A percentile compares a stretch with the other conserved stretches of the same genome.
phyloP scores from a whole-genome alignment of 108 stramenopile species.

The Thalassiosira profunda region DNA sequence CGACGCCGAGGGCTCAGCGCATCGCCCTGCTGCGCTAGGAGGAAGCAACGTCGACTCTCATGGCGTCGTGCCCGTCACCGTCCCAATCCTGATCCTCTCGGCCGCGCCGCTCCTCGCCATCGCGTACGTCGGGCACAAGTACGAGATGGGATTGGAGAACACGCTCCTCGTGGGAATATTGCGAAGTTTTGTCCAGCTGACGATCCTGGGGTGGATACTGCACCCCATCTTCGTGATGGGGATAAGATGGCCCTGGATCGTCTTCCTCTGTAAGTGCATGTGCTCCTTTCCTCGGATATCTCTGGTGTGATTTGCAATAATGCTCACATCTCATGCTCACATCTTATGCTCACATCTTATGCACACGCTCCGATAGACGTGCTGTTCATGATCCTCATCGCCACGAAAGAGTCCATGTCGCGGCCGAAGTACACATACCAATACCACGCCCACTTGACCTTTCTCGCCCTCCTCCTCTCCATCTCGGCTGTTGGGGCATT shows the following conservation, averaged over 20 bases:
- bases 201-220: conserved; percentile 73
- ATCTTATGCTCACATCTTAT: background rate
- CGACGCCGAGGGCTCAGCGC: too few species aligned
- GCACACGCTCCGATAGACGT: conserved; percentile 26
- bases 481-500: conserved; percentile 59
- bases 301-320: background rate
- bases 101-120: conserved; percentile 36
- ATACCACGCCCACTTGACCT: conserved; percentile 58
- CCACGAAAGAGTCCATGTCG: conserved; percentile 68
- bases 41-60: too few species aligned
- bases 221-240: conserved; percentile 79
- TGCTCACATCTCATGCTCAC: too few species aligned
- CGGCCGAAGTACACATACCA: conserved; percentile 72
- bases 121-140: conserved; percentile 20
- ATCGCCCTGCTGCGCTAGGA: too few species aligned
- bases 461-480: conserved; percentile 54
- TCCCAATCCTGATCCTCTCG: conserved; percentile 22
- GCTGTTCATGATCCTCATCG: conserved; percentile 78
- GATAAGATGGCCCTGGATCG: conserved; percentile 41
- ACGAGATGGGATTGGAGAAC: conserved; percentile 29
- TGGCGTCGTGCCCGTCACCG: conserved; percentile 41
- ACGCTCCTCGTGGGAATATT: conserved; percentile 25
- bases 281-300: background rate
- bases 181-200: conserved; percentile 76
- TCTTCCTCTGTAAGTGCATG: conserved; percentile 42